Evolutionary conservation across 202 grass and related monocot species (phyloP).

Genomic region (Brachypodium distachyon): DNA sequence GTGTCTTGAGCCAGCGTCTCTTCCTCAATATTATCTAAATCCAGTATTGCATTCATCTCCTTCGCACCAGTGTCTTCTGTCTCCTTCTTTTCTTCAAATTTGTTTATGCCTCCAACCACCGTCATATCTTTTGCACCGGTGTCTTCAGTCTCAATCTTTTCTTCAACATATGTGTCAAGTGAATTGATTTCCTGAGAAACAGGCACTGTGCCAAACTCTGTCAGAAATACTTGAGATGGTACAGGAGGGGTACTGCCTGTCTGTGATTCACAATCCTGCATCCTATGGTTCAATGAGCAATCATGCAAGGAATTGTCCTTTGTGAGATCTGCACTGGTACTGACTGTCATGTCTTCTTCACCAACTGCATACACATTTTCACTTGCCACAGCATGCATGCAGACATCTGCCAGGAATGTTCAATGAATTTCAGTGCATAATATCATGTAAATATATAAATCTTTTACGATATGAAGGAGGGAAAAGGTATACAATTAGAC

Average conservation of each 20-base stretch:
- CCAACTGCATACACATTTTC: conserved; percentile 12
- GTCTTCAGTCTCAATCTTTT: background rate
- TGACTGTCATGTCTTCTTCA: background rate
- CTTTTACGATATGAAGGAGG: background rate
- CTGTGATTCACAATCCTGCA: background rate
- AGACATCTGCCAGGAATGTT: conserved; percentile 24
- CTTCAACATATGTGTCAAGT: background rate
- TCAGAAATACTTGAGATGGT: background rate
- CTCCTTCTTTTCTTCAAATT: conserved; percentile 8
- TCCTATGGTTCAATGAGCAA: background rate
- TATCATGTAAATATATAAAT: background rate
- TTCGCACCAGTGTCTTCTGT: background rate
- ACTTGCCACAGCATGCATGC: background rate
- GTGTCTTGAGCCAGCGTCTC: background rate
- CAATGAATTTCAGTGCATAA: conserved; percentile 10
- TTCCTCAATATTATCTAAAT: conserved; percentile 10
- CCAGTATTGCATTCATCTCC: conserved; percentile 10
- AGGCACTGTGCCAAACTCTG: background rate
- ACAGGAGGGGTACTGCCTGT: background rate
- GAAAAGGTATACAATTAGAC: background rate
- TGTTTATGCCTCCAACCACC: background rate
- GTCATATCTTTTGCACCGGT: background rate
- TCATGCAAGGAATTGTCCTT: background rate
- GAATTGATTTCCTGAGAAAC: conserved; percentile 4
- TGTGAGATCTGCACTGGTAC: background rate